Evolutionary conservation across 208 protist genomes (phyloP).

Genomic region (Wallacemonas sp.): DNA sequence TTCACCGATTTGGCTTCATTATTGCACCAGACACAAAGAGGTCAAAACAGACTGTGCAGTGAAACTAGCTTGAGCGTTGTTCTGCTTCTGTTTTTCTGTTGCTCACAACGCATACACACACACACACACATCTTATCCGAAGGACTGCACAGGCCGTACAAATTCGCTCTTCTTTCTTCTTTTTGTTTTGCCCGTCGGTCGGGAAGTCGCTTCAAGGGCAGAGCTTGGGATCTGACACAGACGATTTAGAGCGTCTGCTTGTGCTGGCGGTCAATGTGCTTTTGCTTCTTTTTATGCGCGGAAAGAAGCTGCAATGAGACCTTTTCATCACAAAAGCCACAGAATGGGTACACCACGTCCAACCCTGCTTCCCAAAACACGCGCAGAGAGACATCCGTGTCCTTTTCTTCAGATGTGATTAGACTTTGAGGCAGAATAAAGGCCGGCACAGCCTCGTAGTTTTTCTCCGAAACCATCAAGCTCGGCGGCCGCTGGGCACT

Average conservation of each 20-base stretch:
- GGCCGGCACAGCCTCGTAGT: slow-evolving; percentile 18
- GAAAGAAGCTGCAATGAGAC: slow-evolving; percentile 24
- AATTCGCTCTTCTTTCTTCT: too few relatives aligned
- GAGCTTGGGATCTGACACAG: too few relatives aligned
- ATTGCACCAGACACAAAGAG: slow-evolving; percentile 5
- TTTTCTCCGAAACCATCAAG: slow-evolving; percentile 23
- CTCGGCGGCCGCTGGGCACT: slow-evolving; percentile 14
- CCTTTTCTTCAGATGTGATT: slow-evolving; percentile 15
- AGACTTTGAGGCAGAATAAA: slow-evolving; percentile 22
- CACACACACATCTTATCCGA: too few relatives aligned
- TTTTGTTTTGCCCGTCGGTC: too few relatives aligned
- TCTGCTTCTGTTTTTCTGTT: neutral
- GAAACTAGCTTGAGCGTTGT: neutral
- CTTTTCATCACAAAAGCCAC: slow-evolving; percentile 17
- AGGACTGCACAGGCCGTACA: too few relatives aligned
- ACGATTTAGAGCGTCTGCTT: too few relatives aligned
- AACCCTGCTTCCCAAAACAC: slow-evolving; percentile 25
- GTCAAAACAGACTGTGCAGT: neutral
- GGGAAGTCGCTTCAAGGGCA: too few relatives aligned
- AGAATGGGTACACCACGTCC: slow-evolving; percentile 30
- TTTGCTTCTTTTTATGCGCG: slow-evolving; percentile 20
- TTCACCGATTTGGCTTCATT: too few relatives aligned
- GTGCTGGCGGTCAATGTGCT: neutral
- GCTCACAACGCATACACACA: too few relatives aligned
- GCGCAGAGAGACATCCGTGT: slow-evolving; percentile 5